phyloP scores from a whole-genome alignment of 75 land plant genomes.

The Picea sitchensis region DNA sequence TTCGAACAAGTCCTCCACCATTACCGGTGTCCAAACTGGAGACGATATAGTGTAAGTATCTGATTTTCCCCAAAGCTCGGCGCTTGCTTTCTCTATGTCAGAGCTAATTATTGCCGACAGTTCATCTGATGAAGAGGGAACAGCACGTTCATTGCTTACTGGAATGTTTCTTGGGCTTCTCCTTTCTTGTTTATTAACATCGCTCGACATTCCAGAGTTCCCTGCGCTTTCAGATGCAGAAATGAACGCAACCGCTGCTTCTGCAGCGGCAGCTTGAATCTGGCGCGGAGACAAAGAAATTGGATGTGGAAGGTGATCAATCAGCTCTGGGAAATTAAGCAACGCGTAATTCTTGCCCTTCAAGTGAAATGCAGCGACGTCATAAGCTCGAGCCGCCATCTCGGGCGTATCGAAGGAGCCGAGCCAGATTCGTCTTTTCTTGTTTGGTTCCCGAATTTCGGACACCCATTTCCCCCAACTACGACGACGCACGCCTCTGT shows the following conservation, averaged over 20 bases:
- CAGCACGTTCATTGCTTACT: too few relatives aligned
- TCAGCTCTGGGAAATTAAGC: conserved; percentile 59
- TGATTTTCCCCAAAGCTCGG: too few relatives aligned
- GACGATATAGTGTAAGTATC: too few relatives aligned
- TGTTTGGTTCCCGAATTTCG: conserved; percentile 44
- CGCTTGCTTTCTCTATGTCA: too few relatives aligned
- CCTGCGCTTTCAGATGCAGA: neutral
- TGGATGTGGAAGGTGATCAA: conserved; percentile 27
- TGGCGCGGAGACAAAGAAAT: conserved; percentile 18
- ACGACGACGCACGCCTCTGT: conserved; percentile 31
- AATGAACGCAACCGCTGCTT: conserved; percentile 29
- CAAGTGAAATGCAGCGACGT: conserved; percentile 46
- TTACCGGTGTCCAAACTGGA: too few relatives aligned
- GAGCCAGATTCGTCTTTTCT: conserved; percentile 45
- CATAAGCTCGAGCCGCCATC: conserved; percentile 54
- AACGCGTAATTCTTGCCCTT: conserved; percentile 36
- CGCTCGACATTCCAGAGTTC: neutral
- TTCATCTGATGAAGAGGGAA: too few relatives aligned
- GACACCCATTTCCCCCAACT: conserved; percentile 50
- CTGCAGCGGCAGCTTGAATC: conserved; percentile 29
- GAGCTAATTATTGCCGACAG: too few relatives aligned
- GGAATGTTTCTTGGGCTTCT: too few relatives aligned
- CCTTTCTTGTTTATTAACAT: too few relatives aligned
- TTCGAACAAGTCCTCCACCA: too few relatives aligned
- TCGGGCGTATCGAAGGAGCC: conserved; percentile 41